Conservation (phyloP, 495 filamentous ascomycete genomes). For the Pyrenopolyporus hunteri region DNA sequence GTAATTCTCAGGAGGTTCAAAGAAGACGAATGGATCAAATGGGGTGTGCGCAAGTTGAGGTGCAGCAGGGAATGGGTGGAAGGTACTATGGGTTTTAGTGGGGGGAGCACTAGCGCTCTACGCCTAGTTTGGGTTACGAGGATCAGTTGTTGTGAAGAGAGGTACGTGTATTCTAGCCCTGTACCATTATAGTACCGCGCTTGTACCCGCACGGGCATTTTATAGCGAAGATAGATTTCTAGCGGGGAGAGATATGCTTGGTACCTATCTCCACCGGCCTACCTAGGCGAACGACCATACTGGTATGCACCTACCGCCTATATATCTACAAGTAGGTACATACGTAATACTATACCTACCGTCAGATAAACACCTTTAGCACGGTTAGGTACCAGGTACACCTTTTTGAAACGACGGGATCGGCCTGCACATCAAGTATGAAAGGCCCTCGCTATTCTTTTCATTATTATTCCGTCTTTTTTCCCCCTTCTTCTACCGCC, state of each 20-base stretch:
- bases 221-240: background rate
- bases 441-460: slow-evolving; percentile 10
- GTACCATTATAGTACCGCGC: slow-evolving; percentile 13
- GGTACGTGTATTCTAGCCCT: background rate
- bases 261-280: no score
- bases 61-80: slow-evolving; percentile 33
- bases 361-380: slow-evolving; percentile 23
- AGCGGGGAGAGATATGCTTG: background rate
- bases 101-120: slow-evolving; percentile 25
- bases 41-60: slow-evolving; percentile 20
- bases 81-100: slow-evolving; percentile 41
- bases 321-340: no score
- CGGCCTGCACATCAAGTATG: slow-evolving; percentile 28
- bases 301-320: no score
- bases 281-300: no score
- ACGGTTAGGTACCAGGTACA: no score
- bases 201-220: slow-evolving; percentile 9
- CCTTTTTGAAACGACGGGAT: slow-evolving; percentile 35
- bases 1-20: slow-evolving; percentile 47
- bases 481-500: no score
- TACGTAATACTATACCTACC: no score
- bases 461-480: background rate
- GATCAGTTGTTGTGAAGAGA: background rate
- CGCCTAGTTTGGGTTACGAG: slow-evolving; percentile 13
- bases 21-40: slow-evolving; percentile 22